Conservation (phyloP, 768 basidiomycete species). For the Termitomyces sp. region DNA sequence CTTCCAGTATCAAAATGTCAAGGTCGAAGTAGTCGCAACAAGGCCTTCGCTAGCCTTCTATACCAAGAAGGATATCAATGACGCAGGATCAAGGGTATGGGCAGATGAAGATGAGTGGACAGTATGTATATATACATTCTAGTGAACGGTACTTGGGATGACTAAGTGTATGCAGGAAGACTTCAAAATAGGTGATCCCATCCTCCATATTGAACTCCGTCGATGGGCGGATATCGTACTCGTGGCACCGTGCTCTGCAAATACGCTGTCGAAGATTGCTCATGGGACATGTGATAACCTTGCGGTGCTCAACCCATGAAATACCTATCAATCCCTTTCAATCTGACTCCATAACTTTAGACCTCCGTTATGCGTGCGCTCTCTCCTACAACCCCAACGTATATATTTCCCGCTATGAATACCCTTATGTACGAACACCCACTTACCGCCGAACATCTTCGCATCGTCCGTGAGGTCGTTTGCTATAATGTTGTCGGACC, state of each 20-base stretch:
- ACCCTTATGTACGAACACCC: slow-evolving; percentile 97
- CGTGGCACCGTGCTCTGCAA: slow-evolving; percentile 95
- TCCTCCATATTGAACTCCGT: slow-evolving; percentile 92
- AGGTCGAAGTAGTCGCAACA: slow-evolving; percentile 81
- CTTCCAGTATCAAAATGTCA: slow-evolving; percentile 63
- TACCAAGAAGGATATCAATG: slow-evolving; percentile 42
- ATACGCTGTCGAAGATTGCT: slow-evolving; percentile 91
- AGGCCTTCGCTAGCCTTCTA: slow-evolving; percentile 77
- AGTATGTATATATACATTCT: slow-evolving; percentile 39
- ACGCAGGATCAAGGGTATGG: slow-evolving; percentile 67
- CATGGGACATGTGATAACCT: slow-evolving; percentile 88
- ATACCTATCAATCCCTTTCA: neutral
- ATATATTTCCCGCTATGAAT: slow-evolving; percentile 97
- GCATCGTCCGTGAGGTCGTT: slow-evolving; percentile 66
- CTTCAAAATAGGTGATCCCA: slow-evolving; percentile 82
- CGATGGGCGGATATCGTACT: slow-evolving; percentile 96
- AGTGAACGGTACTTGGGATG: neutral
- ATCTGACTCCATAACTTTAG: slow-evolving; percentile 25
- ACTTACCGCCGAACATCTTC: slow-evolving; percentile 79
- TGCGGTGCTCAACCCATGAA: slow-evolving; percentile 34
- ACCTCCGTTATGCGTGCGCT: slow-evolving; percentile 82
- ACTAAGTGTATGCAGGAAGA: slow-evolving; percentile 40
- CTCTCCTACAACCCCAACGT: slow-evolving; percentile 78
- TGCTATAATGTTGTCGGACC: slow-evolving; percentile 83
- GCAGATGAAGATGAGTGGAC: slow-evolving; percentile 90